These are phyloP conservation scores for Leishmania mexicana DNA, from an alignment of 208 protist species.

Conservation along the genomic window DNA sequence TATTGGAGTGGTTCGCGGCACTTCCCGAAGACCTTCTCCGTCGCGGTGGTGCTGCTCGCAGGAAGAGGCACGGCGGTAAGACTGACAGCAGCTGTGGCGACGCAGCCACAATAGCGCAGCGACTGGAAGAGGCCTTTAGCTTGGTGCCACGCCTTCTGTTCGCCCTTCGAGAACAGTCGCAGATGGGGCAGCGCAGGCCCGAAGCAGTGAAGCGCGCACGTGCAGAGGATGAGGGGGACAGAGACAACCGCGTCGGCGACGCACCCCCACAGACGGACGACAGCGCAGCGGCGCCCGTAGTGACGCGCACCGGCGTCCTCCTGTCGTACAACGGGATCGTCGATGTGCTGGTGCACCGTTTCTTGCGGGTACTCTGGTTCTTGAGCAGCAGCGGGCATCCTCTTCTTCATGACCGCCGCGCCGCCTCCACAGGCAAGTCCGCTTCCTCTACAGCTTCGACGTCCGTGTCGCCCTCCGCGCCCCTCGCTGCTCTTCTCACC, in stretches of 20 bases:
- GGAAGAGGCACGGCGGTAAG: background rate
- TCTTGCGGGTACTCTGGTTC: constrained; percentile 60
- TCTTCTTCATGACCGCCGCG: constrained; percentile 4
- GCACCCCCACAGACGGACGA: background rate
- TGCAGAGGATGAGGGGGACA: background rate
- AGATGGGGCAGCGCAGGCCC: background rate
- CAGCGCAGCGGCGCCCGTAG: background rate
- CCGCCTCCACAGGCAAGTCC: background rate
- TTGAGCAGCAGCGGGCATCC: constrained; percentile 46
- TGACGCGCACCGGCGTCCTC: constrained; percentile 27
- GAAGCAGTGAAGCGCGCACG: constrained; percentile 12
- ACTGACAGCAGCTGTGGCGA: background rate
- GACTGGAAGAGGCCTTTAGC: constrained; percentile 30
- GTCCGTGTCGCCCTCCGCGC: background rate
- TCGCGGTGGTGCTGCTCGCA: background rate
- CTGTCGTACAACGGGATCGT: constrained; percentile 34
- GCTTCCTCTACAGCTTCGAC: background rate
- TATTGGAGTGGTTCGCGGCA: constrained; percentile 28
- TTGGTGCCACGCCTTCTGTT: constrained; percentile 43
- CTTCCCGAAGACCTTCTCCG: constrained; percentile 29
- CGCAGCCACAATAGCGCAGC: constrained; percentile 1
- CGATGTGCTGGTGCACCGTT: constrained; percentile 39
- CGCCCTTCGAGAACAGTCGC: constrained; percentile 30
- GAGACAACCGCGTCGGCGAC: background rate
- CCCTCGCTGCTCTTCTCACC: constrained; percentile 8